These are phyloP conservation scores for Sapria himalayana DNA, from an alignment of 345 rosid species.

Conservation along the genomic window DNA sequence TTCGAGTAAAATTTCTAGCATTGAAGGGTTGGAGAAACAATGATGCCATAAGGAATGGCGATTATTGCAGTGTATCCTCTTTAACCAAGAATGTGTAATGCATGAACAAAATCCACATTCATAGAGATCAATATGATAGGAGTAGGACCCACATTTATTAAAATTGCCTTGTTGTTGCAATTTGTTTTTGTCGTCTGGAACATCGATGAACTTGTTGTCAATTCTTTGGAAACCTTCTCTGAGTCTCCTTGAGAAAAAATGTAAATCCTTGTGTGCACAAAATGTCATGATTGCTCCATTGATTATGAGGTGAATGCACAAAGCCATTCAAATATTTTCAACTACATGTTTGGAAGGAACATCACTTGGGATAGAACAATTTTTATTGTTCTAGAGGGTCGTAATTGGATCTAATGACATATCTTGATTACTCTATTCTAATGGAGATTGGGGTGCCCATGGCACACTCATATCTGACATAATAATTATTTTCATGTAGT, in stretches of 20 bases:
- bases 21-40: slow-evolving; percentile 68
- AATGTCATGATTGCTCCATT: slow-evolving; percentile 50
- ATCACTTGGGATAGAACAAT: slow-evolving; percentile 80
- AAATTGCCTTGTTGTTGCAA: slow-evolving; percentile 86
- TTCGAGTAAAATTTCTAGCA: slow-evolving; percentile 96
- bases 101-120: slow-evolving; percentile 88
- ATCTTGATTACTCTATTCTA: slow-evolving; percentile 14
- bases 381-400: slow-evolving; percentile 89
- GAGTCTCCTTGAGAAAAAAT: slow-evolving; percentile 70
- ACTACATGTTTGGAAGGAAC: slow-evolving; percentile 86
- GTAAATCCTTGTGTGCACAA: slow-evolving; percentile 93
- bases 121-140: slow-evolving; percentile 82
- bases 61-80: slow-evolving; percentile 74
- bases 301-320: slow-evolving; percentile 65
- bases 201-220: slow-evolving; percentile 80
- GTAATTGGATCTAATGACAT: slow-evolving; percentile 48
- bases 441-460: slow-evolving; percentile 11
- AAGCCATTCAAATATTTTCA: slow-evolving; percentile 78
- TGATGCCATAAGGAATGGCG: slow-evolving; percentile 67
- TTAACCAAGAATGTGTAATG: slow-evolving; percentile 86
- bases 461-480: slow-evolving; percentile 16
- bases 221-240: slow-evolving; percentile 98
- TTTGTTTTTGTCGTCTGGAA: slow-evolving; percentile 91
- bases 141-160: slow-evolving; percentile 85
- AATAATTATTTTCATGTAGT: background rate